Percentiles rank a stretch among this genome's conserved stretches.
Evolutionary conservation across 2,329 filamentous ascomycete genomes (phyloP).

Genomic region (Botrytis hyacinthi): DNA sequence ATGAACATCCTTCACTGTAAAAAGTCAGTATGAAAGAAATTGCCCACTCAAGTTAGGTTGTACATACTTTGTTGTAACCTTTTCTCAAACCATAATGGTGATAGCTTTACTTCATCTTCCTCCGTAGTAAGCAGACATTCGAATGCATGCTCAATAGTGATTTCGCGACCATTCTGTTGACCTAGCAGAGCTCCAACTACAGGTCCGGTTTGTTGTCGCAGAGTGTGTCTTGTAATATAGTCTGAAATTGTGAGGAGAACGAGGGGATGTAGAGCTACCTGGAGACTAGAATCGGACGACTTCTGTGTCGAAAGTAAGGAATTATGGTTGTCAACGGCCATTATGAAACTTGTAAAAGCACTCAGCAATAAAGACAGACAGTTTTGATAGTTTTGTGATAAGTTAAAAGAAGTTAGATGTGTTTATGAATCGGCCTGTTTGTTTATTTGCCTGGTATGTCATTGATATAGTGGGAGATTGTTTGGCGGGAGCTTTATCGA

Average conservation of each 20-base stretch:
- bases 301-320: constrained; percentile 65
- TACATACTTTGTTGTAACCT: constrained; percentile 80
- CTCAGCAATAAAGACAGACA: background rate
- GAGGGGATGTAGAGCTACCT: constrained; percentile 84
- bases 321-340: constrained; percentile 50
- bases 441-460: background rate
- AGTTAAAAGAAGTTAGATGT: background rate
- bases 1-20: constrained; percentile 80
- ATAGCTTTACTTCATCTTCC: constrained; percentile 60
- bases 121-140: constrained; percentile 61
- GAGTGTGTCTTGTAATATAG: constrained; percentile 86
- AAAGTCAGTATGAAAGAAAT: background rate
- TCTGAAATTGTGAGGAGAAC: constrained; percentile 96
- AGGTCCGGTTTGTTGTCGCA: constrained; percentile 71
- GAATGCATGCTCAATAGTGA: constrained; percentile 91
- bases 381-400: background rate
- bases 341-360: constrained; percentile 37
- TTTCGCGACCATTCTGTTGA: constrained; percentile 83
- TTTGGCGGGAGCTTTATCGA: constrained; percentile 14
- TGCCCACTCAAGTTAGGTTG: background rate
- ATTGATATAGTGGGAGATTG: background rate
- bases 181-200: constrained; percentile 86
- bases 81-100: constrained; percentile 69
- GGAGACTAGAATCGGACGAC: constrained; percentile 63
- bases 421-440: background rate